Evolutionary conservation across 495 filamentous ascomycete genomes (phyloP), one percentile per base, ranked within the genome.

Genomic region (Cladorrhinum samala): DNA sequence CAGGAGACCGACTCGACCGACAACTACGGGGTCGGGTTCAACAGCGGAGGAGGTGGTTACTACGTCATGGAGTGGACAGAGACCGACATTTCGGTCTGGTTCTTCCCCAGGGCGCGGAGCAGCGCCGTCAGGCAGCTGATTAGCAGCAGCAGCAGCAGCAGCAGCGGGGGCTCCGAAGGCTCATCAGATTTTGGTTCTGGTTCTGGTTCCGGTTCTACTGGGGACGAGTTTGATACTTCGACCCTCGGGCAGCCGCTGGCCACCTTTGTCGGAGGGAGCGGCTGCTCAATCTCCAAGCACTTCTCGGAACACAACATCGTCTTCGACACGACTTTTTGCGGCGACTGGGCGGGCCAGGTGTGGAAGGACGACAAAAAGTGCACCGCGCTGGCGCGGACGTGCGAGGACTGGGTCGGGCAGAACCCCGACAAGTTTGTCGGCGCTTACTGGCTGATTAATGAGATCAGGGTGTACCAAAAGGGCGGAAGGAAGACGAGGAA

Each of bases 311-410:
- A 93, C 68, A 77, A 80, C 11, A 85, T 95, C 46, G 76, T 94
- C 50, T 83, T 95, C 63, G 81, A 97, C 68, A 87, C 83, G 0
- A 86, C 84, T 1, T 90, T 96, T 70, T 96, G 92, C 68, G 92
- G 92, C 36, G 83, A 89, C 55, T 96, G 88, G 88, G 90, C 90
- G 16, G 91, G 88, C 30, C 72, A 78, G 43, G 79, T 81, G 21
- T 84, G 77, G 73, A 47, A 27, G 11, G 13, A 23, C 9, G 69
- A 74, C 52, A 20, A 54, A 9, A 62, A 64, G 39, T 81, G 78
- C 60, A 52, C 58, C 19, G 49, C 63, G 42, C 66, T 69, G 53
- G 78, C 74, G 3, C 24, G 67, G 8, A 81, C 76, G 33, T 90
- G 87, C 61, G 63, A 77, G 49, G 77, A 76, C 13, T 88, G 78